Evolutionary conservation across 495 filamentous ascomycete species (phyloP), one percentile per base, ranked within the genome.

Genomic region (Aspergillus kassunensis): DNA sequence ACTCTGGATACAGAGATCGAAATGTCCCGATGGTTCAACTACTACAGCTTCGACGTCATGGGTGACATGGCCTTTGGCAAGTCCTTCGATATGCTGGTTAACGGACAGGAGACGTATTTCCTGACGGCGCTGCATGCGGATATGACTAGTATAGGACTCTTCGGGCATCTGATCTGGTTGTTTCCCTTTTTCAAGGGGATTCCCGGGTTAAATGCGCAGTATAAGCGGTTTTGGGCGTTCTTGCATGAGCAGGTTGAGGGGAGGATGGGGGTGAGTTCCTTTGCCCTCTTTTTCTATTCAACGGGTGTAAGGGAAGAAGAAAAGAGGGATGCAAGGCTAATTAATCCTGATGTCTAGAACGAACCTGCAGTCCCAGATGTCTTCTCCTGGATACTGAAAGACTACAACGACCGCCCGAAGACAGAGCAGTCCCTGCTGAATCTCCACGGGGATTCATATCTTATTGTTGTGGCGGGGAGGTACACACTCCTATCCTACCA

Each of bases 401-500:
- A 61, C 4, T 70, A 50, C 25, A 23, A 57, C n/a, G 47, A 63
- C n/a, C 55, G 56, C 15, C 54, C 53, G 4, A 62, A 62, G 15
- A 59, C 52, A 0, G 43, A 61, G 31, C 49, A 61, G 19, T 56
- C 68, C 35, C 41, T 24, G 4, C 43, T 53, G 6, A 57, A 64
- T 36, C 60, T 75, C 8, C 44, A 61, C 18, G 70, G 70, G 0
- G 68, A 75, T 33, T 55, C 64, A 7, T 53, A 68, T 8, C 55
- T 67, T 0, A 63, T 72, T 18, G 62, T 73, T n/a, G 58, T 74
- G 9, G 75, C 74, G 11, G 75, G 75, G 23, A 76, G 72, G 71
- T 74, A 15, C 16, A 54, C 43, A 27, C 24, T n/a, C n/a, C n/a
- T 27, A 27, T 27, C 4, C 24, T 27, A 27, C 9, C 24, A 4